These are phyloP conservation scores for Amauroascus verrucosus DNA, from an alignment of 2,329 filamentous ascomycete genomes.

Conservation along the genomic window DNA sequence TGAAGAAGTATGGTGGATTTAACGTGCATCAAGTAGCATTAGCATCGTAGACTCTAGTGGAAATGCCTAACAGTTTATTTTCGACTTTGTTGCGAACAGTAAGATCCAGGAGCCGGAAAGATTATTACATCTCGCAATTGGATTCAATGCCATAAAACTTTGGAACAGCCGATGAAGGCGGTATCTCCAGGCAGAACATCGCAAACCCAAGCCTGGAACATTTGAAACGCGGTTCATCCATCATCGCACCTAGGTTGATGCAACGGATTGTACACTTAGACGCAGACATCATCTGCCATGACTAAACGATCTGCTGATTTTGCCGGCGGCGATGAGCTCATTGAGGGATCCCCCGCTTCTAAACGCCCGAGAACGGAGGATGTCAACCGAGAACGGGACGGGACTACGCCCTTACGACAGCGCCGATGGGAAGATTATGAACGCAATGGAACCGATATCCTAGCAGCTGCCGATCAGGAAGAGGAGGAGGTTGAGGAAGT, in stretches of 20 bases:
- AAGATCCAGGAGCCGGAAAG: too few relatives aligned
- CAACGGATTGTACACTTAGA: not conserved
- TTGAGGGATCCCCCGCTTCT: slow-evolving; percentile 32
- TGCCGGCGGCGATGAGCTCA: slow-evolving; percentile 29
- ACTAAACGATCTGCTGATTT: slow-evolving; percentile 40
- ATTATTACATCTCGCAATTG: too few relatives aligned
- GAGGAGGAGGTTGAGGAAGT: slow-evolving; percentile 38
- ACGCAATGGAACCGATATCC: slow-evolving; percentile 27
- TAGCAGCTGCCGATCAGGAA: slow-evolving; percentile 62
- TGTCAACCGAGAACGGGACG: slow-evolving; percentile 5
- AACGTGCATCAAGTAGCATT: not conserved
- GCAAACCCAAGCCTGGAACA: not conserved
- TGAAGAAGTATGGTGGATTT: not conserved
- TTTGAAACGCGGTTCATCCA: not conserved
- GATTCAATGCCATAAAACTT: too few relatives aligned
- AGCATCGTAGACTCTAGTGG: not conserved
- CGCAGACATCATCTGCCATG: slow-evolving; percentile 25
- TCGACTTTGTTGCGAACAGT: too few relatives aligned
- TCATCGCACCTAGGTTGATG: not conserved
- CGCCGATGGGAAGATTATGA: slow-evolving; percentile 30
- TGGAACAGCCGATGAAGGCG: not conserved
- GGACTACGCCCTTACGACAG: slow-evolving; percentile 17
- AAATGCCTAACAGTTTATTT: too few relatives aligned
- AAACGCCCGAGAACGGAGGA: slow-evolving; percentile 37
- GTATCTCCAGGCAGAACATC: not conserved